These are phyloP conservation scores for Cercospora canescens DNA, from an alignment of 2,329 filamentous ascomycete species.

Conservation along the genomic window DNA sequence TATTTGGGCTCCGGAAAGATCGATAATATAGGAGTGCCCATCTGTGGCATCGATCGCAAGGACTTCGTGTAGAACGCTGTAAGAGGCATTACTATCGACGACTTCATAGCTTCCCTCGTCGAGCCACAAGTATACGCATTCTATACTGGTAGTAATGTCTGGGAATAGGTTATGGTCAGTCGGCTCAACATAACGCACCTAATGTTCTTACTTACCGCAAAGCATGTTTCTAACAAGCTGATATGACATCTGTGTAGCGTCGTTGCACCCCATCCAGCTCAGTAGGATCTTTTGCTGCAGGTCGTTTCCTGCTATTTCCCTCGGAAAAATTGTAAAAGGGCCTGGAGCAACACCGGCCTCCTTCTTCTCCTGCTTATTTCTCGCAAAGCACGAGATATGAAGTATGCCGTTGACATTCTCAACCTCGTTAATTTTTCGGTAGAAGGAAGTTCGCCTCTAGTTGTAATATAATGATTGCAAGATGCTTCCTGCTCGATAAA, in stretches of 20 bases:
- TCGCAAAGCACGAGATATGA: neutral
- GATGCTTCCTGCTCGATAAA: neutral
- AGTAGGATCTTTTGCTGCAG: neutral
- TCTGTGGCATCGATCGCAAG: neutral
- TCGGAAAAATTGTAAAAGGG: neutral
- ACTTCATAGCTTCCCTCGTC: neutral
- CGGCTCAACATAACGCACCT: neutral
- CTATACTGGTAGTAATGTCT: neutral
- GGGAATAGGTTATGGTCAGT: neutral
- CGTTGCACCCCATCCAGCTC: neutral
- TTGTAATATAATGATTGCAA: neutral
- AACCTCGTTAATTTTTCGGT: neutral
- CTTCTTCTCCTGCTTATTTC: neutral
- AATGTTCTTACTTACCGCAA: neutral
- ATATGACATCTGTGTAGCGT: neutral
- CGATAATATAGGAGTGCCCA: neutral
- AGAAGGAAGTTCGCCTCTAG: neutral
- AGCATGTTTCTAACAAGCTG: neutral
- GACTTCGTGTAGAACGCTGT: neutral
- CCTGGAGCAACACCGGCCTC: neutral
- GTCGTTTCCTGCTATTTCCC: neutral
- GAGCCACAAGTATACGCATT: neutral
- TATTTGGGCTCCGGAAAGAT: slow-evolving; percentile 1
- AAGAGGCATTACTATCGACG: neutral
- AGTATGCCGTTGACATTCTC: neutral